Percentiles rank a stretch among this genome's conserved stretches.
These are phyloP conservation scores for Colletotrichum lentis DNA, from an alignment of 2,329 filamentous ascomycete species.

Conservation along the genomic window DNA sequence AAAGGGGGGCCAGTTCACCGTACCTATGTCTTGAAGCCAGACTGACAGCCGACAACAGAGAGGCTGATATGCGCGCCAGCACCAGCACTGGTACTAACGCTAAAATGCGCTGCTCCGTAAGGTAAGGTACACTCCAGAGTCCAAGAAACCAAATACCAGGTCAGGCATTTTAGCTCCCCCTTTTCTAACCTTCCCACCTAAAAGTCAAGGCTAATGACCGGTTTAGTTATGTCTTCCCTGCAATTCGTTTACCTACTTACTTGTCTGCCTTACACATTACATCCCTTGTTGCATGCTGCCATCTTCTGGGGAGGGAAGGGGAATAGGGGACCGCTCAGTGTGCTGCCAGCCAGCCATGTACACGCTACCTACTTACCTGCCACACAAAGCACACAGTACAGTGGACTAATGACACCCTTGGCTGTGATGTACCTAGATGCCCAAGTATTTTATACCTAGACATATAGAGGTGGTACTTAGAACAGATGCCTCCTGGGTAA, in stretches of 20 bases:
- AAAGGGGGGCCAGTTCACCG: background rate
- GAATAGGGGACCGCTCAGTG: conserved; percentile 17
- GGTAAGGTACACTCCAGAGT: background rate
- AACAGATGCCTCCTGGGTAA: too few species aligned
- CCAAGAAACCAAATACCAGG: background rate
- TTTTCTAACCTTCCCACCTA: background rate
- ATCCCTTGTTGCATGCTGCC: background rate
- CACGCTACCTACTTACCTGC: background rate
- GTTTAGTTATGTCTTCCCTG: background rate
- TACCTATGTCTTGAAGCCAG: background rate
- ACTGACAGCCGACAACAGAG: too few species aligned
- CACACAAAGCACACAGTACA: background rate
- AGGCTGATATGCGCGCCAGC: background rate
- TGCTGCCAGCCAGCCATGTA: background rate
- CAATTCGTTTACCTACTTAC: background rate
- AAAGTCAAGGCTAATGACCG: background rate
- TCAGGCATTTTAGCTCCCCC: conserved; percentile 1
- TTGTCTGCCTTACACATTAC: background rate
- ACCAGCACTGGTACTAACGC: background rate
- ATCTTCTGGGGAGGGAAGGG: background rate
- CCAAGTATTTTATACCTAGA: too few species aligned
- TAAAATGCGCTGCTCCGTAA: background rate
- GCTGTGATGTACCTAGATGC: too few species aligned
- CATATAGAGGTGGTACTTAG: too few species aligned
- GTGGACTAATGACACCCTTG: background rate